A percentile compares a stretch with the other conserved stretches of the same genome.
phyloP scores from a whole-genome alignment of 108 stramenopile species.

The Fistulifera solaris region DNA sequence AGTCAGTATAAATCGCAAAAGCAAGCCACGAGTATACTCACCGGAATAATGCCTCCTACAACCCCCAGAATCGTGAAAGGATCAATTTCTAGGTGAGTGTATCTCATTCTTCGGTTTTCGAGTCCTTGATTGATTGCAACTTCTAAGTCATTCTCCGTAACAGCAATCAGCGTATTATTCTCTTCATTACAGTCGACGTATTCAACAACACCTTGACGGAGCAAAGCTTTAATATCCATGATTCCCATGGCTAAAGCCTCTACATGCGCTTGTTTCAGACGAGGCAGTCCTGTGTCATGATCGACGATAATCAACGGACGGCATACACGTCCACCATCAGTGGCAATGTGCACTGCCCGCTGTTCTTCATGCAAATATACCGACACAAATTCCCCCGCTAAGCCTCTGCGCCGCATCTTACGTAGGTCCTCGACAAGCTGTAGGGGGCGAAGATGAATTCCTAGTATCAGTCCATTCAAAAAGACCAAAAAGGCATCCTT shows the following conservation, averaged over 20 bases:
- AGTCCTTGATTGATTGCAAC: slow-evolving; percentile 42
- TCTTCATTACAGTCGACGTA: slow-evolving; percentile 99
- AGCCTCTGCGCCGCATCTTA: slow-evolving; percentile 74
- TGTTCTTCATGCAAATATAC: slow-evolving; percentile 92
- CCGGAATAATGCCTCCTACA: slow-evolving; percentile 94
- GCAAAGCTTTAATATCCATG: slow-evolving; percentile 62
- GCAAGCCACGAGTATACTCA: slow-evolving; percentile 6
- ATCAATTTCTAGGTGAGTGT: slow-evolving; percentile 98
- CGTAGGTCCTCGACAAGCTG: slow-evolving; percentile 73
- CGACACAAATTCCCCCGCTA: slow-evolving; percentile 94
- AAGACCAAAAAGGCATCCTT: slow-evolving; percentile 82
- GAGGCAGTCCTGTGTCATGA: slow-evolving; percentile 58
- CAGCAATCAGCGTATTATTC: slow-evolving; percentile 95
- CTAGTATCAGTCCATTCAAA: slow-evolving; percentile 92
- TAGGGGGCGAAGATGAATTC: slow-evolving; percentile 71
- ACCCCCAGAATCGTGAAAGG: slow-evolving; percentile 97
- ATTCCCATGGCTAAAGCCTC: slow-evolving; percentile 73
- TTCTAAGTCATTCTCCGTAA: slow-evolving; percentile 82
- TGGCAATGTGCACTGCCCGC: slow-evolving; percentile 92
- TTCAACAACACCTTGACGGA: slow-evolving; percentile 92
- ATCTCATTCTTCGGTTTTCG: slow-evolving; percentile 49
- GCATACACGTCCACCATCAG: slow-evolving; percentile 97
- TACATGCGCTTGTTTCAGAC: slow-evolving; percentile 75
- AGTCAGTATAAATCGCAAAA: neutral
- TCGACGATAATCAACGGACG: slow-evolving; percentile 89